Conservation (phyloP, 1,284 basidiomycete species). For the Bondarzewia mesenterica region DNA sequence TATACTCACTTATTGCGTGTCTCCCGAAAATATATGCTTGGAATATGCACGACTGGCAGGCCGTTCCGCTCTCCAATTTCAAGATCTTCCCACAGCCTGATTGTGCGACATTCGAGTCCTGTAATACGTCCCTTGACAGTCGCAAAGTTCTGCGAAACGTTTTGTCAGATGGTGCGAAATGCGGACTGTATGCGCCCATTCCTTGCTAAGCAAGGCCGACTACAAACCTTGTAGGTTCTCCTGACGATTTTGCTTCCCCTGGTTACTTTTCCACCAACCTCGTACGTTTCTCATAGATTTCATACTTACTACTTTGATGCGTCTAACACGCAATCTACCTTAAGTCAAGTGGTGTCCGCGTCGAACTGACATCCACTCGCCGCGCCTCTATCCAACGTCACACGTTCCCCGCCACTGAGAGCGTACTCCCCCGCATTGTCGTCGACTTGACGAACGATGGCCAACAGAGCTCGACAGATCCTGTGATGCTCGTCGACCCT, state of each 20-base stretch:
- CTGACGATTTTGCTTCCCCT: constrained; percentile 51
- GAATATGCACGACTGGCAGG: too few species aligned
- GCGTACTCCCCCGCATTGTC: constrained; percentile 36
- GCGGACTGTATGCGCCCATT: background rate
- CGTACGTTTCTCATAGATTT: constrained; percentile 20
- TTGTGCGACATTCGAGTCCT: constrained; percentile 44
- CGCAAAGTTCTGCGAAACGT: constrained; percentile 38
- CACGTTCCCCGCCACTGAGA: constrained; percentile 19
- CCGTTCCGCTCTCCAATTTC: constrained; percentile 51
- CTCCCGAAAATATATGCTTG: too few species aligned
- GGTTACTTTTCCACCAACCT: constrained; percentile 58
- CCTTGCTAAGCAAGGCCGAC: background rate
- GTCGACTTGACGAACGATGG: constrained; percentile 57
- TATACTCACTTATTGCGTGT: background rate
- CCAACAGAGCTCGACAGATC: constrained; percentile 38
- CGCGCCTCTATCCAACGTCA: constrained; percentile 45
- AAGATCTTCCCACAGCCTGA: constrained; percentile 46
- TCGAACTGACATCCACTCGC: constrained; percentile 50
- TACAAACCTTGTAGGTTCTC: constrained; percentile 28
- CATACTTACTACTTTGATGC: background rate
- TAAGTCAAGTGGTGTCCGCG: constrained; percentile 48
- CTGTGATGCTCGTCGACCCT: constrained; percentile 36
- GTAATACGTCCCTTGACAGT: constrained; percentile 34
- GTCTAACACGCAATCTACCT: background rate
- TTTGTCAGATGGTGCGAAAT: constrained; percentile 31